These are phyloP conservation scores for Penicillium robsamsonii DNA, from an alignment of 495 filamentous ascomycete genomes.

Conservation along the genomic window DNA sequence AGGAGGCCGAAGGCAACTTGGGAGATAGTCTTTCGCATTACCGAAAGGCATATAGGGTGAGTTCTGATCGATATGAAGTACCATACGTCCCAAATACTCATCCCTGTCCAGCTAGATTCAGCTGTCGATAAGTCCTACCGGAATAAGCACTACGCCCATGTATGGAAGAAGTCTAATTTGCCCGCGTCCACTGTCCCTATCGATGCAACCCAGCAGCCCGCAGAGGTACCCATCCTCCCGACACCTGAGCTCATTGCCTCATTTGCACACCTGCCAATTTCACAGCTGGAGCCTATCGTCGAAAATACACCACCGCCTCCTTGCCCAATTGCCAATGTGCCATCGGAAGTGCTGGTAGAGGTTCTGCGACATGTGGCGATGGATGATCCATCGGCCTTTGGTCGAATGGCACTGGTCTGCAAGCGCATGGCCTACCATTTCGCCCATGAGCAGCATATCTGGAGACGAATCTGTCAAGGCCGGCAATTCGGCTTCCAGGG, in stretches of 20 bases:
- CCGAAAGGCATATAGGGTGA: constrained; percentile 81
- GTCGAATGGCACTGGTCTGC: constrained; percentile 78
- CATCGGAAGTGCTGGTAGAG: constrained; percentile 77
- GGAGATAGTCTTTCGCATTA: constrained; percentile 90
- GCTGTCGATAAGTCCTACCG: constrained; percentile 81
- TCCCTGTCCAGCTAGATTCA: constrained; percentile 64
- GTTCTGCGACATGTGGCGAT: constrained; percentile 69
- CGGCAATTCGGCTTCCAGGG: constrained; percentile 71
- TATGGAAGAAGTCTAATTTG: constrained; percentile 52
- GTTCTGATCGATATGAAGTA: constrained; percentile 16
- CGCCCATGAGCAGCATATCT: constrained; percentile 80
- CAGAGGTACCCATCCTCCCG: constrained; percentile 46
- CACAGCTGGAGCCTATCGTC: constrained; percentile 51
- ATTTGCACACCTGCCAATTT: constrained; percentile 67
- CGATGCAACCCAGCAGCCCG: constrained; percentile 51
- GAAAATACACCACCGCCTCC: constrained; percentile 67
- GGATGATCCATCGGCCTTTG: constrained; percentile 74
- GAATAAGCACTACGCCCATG: constrained; percentile 78
- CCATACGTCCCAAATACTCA: constrained; percentile 16
- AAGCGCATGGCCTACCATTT: constrained; percentile 84
- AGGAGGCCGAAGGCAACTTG: constrained; percentile 76
- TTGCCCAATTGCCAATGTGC: constrained; percentile 74
- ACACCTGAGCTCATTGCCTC: constrained; percentile 69
- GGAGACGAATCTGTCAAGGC: constrained; percentile 73
- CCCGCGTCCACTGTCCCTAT: constrained; percentile 56